These are phyloP conservation scores for Candida tropicalis DNA, from an alignment of 1,139 yeast species.

Conservation along the genomic window DNA sequence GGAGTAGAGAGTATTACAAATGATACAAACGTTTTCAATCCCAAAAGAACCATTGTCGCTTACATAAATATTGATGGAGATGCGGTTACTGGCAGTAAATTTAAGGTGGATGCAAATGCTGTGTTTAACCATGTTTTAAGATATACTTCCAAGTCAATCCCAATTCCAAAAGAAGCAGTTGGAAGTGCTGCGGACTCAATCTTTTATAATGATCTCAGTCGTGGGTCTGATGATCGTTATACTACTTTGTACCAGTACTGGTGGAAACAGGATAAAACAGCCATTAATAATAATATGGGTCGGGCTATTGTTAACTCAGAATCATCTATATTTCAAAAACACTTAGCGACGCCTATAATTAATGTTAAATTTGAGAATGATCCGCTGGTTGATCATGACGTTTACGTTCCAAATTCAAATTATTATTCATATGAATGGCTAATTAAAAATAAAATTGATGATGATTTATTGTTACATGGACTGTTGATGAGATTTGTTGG, in stretches of 20 bases:
- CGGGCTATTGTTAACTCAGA: conserved; percentile 28
- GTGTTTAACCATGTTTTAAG: conserved; percentile 36
- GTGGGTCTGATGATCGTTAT: conserved; percentile 22
- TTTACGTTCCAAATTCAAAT: conserved; percentile 41
- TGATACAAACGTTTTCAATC: conserved; percentile 24
- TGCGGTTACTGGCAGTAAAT: conserved; percentile 41
- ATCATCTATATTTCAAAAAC: conserved; percentile 37
- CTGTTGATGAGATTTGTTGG: conserved; percentile 44
- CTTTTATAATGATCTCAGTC: conserved; percentile 1
- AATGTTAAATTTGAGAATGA: conserved; percentile 40
- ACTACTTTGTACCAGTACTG: conserved; percentile 41
- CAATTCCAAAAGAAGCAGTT: conserved; percentile 32
- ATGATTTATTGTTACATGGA: conserved; percentile 35
- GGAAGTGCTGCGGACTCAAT: conserved; percentile 13
- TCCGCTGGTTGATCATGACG: conserved; percentile 29
- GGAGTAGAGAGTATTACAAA: conserved; percentile 33
- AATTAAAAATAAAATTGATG: conserved; percentile 29
- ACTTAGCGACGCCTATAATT: conserved; percentile 33
- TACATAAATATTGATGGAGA: conserved; percentile 47
- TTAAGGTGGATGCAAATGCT: conserved; percentile 42
- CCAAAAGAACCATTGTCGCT: conserved; percentile 31
- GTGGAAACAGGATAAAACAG: conserved; percentile 34
- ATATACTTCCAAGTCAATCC: conserved; percentile 35
- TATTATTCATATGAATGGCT: conserved; percentile 41
- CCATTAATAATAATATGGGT: conserved; percentile 38